Evolutionary conservation across 768 basidiomycete genomes (phyloP), one percentile per base, ranked within the genome.

Genomic region (Leucosporidium yakuticum): DNA sequence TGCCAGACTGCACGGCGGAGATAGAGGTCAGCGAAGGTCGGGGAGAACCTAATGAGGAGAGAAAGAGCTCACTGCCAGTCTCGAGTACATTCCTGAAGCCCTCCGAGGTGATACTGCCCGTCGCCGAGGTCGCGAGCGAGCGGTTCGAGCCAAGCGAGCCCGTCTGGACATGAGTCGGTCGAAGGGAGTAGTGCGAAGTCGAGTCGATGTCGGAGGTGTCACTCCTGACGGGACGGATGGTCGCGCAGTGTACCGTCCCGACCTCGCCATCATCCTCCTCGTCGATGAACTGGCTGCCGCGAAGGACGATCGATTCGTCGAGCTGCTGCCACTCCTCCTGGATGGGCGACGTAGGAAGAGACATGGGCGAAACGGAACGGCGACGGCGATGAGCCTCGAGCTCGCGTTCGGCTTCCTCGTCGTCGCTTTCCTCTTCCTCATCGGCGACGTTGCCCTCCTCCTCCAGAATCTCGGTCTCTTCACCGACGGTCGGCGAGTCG

Each of bases 81-180:
- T 21, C 29, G 3, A 70, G 29, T 34, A 67, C 17, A 61, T 67
- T 55, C 21, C 5, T 39, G 60, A 65, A 67, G 4, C 66, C 69
- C 3, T 56, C 36, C 19, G 63, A 44, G 1, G 69, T 67, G 50
- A 67, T 48, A n/a, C n/a, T n/a, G 31, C 53, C 55, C 21, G 55
- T 62, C 2, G n/a, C 7, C 25, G 29, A 7, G 6, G 34, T 27
- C 23, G 44, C 57, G n/a, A 29, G 31, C 14, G 60, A 34, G 14
- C 49, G 14, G 19, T 34, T 20, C 9, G 66, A 67, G 14, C n/a
- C 20, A 39, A 64, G 1, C 31, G 69, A 71, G 0, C 11, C 53
- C 81, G 77, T 88, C 87, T 62, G 90, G 85, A 77, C 89, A 88
- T 0, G 88, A 86, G 25, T 83, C 82, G 63, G 91, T 82, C 60